Evolutionary conservation across 2,329 filamentous ascomycete species (phyloP).

Genomic region (Paecilomyces variotii): DNA sequence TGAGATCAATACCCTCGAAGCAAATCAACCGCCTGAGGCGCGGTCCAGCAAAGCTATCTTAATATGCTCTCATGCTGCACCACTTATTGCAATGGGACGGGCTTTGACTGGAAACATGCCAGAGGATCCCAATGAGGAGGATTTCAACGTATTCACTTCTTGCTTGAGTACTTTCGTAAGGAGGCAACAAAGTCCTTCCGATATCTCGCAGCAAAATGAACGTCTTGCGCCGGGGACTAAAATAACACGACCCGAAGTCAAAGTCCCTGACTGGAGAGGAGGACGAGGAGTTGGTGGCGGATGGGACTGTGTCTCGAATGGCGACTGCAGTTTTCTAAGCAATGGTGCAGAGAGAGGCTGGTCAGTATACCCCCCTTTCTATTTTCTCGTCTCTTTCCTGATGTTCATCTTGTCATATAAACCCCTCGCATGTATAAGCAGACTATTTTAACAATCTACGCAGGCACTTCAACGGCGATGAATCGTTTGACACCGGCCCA

Average conservation of each 20-base stretch:
- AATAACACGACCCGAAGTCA: conserved; percentile 11
- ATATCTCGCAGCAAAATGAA: conserved; percentile 16
- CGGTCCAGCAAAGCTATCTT: conserved; percentile 54
- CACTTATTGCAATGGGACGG: conserved; percentile 77
- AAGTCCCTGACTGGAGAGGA: conserved; percentile 45
- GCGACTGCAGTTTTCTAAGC: conserved; percentile 74
- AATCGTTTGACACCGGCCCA: conserved; percentile 35
- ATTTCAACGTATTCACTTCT: conserved; percentile 81
- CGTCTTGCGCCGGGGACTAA: conserved; percentile 22
- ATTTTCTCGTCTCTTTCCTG: conserved; percentile 9
- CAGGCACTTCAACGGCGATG: conserved; percentile 41
- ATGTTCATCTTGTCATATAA: neutral
- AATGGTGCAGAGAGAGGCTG: conserved; percentile 82
- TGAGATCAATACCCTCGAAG: conserved; percentile 33
- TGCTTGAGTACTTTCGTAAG: conserved; percentile 61
- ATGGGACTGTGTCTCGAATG: conserved; percentile 74
- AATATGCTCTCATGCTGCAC: conserved; percentile 83
- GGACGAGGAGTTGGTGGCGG: conserved; percentile 61
- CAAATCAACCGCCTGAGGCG: conserved; percentile 39
- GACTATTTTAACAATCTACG: neutral
- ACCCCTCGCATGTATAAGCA: neutral
- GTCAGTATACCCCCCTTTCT: conserved; percentile 43
- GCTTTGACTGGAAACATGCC: conserved; percentile 74
- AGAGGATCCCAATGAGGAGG: conserved; percentile 60
- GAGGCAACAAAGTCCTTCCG: conserved; percentile 13